Evolutionary conservation across 1,284 basidiomycete genomes (phyloP).

Genomic region (Sanguinoderma infundibulare): DNA sequence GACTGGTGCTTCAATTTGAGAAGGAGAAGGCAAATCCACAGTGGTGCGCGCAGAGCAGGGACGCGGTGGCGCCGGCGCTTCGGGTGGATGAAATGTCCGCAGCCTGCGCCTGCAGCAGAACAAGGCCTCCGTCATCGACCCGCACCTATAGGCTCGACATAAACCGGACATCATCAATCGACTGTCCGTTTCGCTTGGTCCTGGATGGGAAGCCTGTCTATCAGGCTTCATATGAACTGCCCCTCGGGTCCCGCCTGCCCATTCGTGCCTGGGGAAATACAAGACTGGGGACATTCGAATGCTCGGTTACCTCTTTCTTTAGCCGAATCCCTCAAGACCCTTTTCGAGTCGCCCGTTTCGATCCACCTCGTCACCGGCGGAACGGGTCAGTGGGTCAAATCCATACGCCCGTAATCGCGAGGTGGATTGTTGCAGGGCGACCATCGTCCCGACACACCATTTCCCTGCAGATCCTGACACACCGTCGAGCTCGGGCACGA

Average conservation of each 20-base stretch:
- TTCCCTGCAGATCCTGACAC: not conserved
- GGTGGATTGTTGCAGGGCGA: not conserved
- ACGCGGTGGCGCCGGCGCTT: conserved; percentile 3
- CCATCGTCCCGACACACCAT: not conserved
- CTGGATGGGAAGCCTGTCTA: not conserved
- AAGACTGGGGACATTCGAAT: not conserved
- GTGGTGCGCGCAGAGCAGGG: too few species aligned
- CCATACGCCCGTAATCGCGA: not conserved
- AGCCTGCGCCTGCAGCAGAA: not conserved
- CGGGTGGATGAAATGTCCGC: not conserved
- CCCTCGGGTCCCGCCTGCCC: not conserved
- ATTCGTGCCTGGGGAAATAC: not conserved
- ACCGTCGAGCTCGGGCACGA: not conserved
- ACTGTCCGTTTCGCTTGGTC: not conserved
- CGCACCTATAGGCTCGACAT: not conserved
- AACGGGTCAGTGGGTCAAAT: not conserved
- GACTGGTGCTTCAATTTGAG: not conserved
- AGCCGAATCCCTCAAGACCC: not conserved
- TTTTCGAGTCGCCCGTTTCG: not conserved
- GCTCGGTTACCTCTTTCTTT: not conserved
- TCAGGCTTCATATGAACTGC: not conserved
- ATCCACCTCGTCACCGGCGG: not conserved
- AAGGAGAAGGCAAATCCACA: not conserved
- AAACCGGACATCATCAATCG: conserved; percentile 2
- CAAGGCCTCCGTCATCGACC: not conserved